These are phyloP conservation scores for Stephania japonica DNA, from an alignment of 164 flowering plant genomes.

Conservation along the genomic window DNA sequence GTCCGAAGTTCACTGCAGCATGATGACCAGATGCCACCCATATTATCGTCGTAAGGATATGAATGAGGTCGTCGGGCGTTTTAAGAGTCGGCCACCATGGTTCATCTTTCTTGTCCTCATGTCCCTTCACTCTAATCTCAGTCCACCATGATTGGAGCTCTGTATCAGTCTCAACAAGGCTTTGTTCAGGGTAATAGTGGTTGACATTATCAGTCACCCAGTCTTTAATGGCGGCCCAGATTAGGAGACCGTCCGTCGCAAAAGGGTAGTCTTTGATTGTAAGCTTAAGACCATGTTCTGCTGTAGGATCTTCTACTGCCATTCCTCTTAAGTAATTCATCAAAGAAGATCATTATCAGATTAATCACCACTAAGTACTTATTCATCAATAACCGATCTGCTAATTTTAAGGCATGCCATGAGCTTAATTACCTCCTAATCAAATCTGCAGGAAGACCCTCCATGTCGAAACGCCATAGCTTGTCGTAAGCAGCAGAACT, in stretches of 20 bases:
- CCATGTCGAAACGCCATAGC: constrained; percentile 56
- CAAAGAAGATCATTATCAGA: no score
- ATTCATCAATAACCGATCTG: neutral
- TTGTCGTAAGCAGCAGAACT: constrained; percentile 51
- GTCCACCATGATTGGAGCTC: constrained; percentile 88
- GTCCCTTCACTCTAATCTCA: constrained; percentile 60
- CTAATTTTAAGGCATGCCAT: neutral
- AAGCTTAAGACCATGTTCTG: constrained; percentile 62
- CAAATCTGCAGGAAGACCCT: constrained; percentile 65
- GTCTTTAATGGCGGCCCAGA: constrained; percentile 54
- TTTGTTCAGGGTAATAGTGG: constrained; percentile 40
- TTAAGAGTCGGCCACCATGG: constrained; percentile 78
- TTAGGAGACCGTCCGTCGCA: constrained; percentile 65
- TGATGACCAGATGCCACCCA: constrained; percentile 79
- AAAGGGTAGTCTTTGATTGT: constrained; percentile 67
- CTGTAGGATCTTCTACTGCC: constrained; percentile 64
- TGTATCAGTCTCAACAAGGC: constrained; percentile 31
- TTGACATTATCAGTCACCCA: constrained; percentile 67
- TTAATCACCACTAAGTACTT: no score
- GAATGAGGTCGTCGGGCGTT: constrained; percentile 39
- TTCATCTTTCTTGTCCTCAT: constrained; percentile 68
- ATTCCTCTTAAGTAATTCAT: constrained; percentile 43
- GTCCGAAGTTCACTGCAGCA: constrained; percentile 79
- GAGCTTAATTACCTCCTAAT: constrained; percentile 40
- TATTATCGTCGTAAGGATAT: constrained; percentile 45